Evolutionary conservation across 495 filamentous ascomycete species (phyloP).

Genomic region (Pyrenopolyporus hunteri): DNA sequence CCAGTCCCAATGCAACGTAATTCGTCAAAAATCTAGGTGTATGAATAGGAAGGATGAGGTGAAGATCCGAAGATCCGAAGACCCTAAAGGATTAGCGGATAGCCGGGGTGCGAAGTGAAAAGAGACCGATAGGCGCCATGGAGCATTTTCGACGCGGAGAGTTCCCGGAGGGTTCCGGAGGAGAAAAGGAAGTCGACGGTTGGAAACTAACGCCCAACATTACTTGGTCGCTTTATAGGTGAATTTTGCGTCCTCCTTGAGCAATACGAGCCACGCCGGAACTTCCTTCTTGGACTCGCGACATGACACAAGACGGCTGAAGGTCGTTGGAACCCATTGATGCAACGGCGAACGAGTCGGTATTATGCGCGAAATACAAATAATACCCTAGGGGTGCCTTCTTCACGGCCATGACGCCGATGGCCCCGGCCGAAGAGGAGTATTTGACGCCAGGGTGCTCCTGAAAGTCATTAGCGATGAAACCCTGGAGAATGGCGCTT

Average conservation of each 20-base stretch:
- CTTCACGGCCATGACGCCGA: conserved; percentile 85
- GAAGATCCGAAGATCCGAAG: not conserved
- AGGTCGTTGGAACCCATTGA: conserved; percentile 82
- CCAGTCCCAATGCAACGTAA: conserved; percentile 7
- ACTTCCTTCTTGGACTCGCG: conserved; percentile 58
- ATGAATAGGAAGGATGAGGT: conserved; percentile 5
- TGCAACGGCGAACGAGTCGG: conserved; percentile 86
- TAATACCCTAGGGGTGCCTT: conserved; percentile 71
- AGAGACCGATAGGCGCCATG: not conserved
- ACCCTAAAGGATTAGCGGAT: not conserved
- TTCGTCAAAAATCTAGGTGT: conserved; percentile 22
- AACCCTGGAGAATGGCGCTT: conserved; percentile 70
- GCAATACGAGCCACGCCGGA: conserved; percentile 38
- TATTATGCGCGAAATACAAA: conserved; percentile 91
- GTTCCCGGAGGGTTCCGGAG: too few relatives aligned
- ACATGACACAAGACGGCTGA: conserved; percentile 82
- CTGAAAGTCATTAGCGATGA: conserved; percentile 82
- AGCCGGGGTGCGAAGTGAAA: not conserved
- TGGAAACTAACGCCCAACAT: not conserved
- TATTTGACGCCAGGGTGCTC: conserved; percentile 75
- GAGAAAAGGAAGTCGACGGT: not conserved
- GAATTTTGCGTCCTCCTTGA: conserved; percentile 58
- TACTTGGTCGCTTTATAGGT: conserved; percentile 25
- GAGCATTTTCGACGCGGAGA: too few relatives aligned
- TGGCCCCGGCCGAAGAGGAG: conserved; percentile 74